These are phyloP conservation scores for Fusarium begoniae DNA, from an alignment of 2,329 filamentous ascomycete genomes.

Conservation along the genomic window DNA sequence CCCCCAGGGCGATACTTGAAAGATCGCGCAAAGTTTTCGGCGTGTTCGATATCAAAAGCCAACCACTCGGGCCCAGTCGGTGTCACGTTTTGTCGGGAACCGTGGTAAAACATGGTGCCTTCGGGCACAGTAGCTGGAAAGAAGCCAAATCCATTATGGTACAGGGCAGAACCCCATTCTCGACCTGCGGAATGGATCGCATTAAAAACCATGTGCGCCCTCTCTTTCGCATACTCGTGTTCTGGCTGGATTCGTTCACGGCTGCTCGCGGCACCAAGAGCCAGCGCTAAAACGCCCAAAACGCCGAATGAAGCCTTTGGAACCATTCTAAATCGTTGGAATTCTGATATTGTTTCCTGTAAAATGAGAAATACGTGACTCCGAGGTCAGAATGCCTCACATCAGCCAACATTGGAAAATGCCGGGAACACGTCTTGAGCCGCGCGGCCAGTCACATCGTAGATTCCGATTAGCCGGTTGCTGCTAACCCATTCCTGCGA, in stretches of 20 bases:
- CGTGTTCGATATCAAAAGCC: conserved; percentile 81
- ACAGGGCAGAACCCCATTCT: conserved; percentile 76
- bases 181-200: conserved; percentile 75
- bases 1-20: not conserved
- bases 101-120: conserved; percentile 75
- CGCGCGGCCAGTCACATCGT: conserved; percentile 32
- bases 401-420: not conserved
- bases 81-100: conserved; percentile 55
- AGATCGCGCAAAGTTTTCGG: conserved; percentile 67
- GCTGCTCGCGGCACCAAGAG: not conserved
- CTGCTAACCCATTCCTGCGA: conserved; percentile 23
- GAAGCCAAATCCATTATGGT: conserved; percentile 80
- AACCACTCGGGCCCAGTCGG: conserved; percentile 73
- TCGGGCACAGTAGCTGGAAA: conserved; percentile 72
- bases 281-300: conserved; percentile 22
- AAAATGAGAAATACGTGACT: not conserved
- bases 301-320: conserved; percentile 10
- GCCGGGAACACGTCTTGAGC: conserved; percentile 7
- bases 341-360: not conserved
- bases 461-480: not conserved
- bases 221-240: conserved; percentile 52
- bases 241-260: conserved; percentile 47
- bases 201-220: conserved; percentile 76
- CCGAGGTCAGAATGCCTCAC: not conserved
- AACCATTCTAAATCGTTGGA: conserved; percentile 18